Base-by-base conservation (phyloP, 768 basidiomycete species). In the Hygrophoropsis aurantiaca region DNA sequence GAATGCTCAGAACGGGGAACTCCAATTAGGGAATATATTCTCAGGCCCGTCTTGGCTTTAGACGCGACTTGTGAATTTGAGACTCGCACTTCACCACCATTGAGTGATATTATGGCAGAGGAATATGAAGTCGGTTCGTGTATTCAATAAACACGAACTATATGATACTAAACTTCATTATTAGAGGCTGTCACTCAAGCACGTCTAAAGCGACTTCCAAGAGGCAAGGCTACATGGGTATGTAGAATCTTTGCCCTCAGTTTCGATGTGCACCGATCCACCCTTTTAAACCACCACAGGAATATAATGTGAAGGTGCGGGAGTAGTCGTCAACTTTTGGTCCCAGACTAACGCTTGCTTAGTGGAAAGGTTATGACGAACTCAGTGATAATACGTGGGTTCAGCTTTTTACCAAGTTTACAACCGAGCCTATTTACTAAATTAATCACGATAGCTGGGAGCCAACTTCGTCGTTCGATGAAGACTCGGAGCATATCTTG, bases 71-170 rank as follows among this genome's bases (percentile, higher is more conserved):
- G n/a, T 30, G 7, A 30, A 7, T 30, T 30, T 30, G 27, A 30
- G 27, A 6, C 27, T 30, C 13, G 27, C 27, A 13, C 27, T 30
- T 30, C 27, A 6, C 7, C 6, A 13, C 13, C 27, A 13, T 30
- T 16, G 23, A 49, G 45, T 44, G 66, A 61, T 55, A 63, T 58
- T 55, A 69, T 68, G 54, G 71, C 67, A 36, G 72, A 73, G 46
- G 81, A 84, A 57, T 87, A 84, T 59, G 82, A 83, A 79, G 83
- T 87, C 50, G 84, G 85, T 82, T 47, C 67, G 83, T 68, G 11
- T 42, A 26, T 34, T 40, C 15, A 30, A 30, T 7, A 30, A 13
- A 7, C 13, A 13, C 13, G 27, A 13, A 30, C 6, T 6, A 30
- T 6, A 30, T 13, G 13, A 30, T 7, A 6, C 13, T 6, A 30